Conservation (phyloP, 140 eudicot genomes). For the Anethum foeniculum region DNA sequence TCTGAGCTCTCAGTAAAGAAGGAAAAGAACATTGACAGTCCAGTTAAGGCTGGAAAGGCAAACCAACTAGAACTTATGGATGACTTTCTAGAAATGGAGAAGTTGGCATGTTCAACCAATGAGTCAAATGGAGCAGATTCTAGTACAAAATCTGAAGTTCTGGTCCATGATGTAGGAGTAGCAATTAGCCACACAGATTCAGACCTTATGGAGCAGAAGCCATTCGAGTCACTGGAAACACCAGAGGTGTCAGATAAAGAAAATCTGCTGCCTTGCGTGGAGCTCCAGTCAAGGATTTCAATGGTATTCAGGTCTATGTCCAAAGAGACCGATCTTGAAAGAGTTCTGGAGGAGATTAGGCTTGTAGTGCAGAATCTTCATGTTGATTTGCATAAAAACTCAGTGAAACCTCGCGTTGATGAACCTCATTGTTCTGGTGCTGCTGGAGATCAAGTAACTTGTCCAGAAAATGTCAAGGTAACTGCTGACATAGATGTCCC, state of each 20-base stretch:
- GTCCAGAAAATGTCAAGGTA: slow-evolving; percentile 20
- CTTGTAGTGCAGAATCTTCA: slow-evolving; percentile 38
- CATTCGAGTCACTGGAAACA: slow-evolving; percentile 15
- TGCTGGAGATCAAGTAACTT: slow-evolving; percentile 16
- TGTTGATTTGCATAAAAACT: slow-evolving; percentile 19
- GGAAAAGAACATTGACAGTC: slow-evolving; percentile 51
- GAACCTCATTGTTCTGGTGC: slow-evolving; percentile 25
- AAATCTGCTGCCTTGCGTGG: slow-evolving; percentile 18
- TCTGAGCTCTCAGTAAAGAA: slow-evolving; percentile 63
- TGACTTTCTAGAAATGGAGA: slow-evolving; percentile 98
- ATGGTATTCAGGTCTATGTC: slow-evolving; percentile 43
- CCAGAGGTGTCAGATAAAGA: slow-evolving; percentile 22
- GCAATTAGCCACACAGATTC: slow-evolving; percentile 19
- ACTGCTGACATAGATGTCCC: slow-evolving; percentile 19
- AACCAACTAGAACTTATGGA: slow-evolving; percentile 83
- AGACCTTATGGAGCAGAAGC: slow-evolving; percentile 22
- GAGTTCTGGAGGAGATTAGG: slow-evolving; percentile 42
- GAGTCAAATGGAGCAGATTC: slow-evolving; percentile 27
- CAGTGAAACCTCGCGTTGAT: slow-evolving; percentile 20
- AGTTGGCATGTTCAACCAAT: slow-evolving; percentile 57
- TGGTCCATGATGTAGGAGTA: slow-evolving; percentile 10
- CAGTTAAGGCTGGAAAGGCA: slow-evolving; percentile 44
- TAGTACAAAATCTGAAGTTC: slow-evolving; percentile 16
- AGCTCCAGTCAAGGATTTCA: slow-evolving; percentile 38
- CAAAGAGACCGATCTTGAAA: slow-evolving; percentile 40